Evolutionary conservation across 2,329 filamentous ascomycete genomes (phyloP).

Genomic region (Acrocalymma vagum): DNA sequence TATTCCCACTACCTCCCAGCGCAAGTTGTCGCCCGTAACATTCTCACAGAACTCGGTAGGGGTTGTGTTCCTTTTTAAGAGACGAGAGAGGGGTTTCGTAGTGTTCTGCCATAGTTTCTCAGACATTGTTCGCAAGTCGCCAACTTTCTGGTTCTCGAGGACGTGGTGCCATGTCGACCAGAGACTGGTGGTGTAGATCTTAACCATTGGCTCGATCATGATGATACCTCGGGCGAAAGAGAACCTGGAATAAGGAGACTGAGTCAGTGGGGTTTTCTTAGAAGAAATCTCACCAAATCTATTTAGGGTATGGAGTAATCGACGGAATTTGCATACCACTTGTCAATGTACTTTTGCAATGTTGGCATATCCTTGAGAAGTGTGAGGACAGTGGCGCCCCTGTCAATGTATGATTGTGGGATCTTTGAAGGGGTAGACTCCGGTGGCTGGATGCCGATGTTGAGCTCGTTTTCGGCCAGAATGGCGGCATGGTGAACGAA

Average conservation of each 20-base stretch:
- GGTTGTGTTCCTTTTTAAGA: constrained; percentile 46
- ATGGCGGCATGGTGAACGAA: constrained; percentile 37
- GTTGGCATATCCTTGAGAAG: constrained; percentile 35
- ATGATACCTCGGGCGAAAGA: constrained; percentile 39
- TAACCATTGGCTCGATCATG: constrained; percentile 45
- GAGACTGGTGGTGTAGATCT: constrained; percentile 34
- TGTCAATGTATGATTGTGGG: constrained; percentile 33
- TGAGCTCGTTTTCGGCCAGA: constrained; percentile 35
- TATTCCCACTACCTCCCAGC: constrained; percentile 56
- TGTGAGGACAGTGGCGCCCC: constrained; percentile 34
- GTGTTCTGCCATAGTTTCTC: constrained; percentile 55
- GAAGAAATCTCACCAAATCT: background rate
- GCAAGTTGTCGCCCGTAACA: constrained; percentile 48
- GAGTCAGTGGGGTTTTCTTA: no score
- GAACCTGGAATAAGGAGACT: no score
- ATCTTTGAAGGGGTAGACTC: constrained; percentile 9
- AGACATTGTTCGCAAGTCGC: constrained; percentile 47
- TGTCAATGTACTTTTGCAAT: constrained; percentile 41
- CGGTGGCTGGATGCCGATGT: constrained; percentile 30
- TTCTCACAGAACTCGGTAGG: constrained; percentile 48
- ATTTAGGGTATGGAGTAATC: background rate
- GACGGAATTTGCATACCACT: constrained; percentile 18
- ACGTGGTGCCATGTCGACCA: constrained; percentile 36
- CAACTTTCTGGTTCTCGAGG: constrained; percentile 30
- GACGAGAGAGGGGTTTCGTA: constrained; percentile 37